A percentile compares a stretch with the other conserved stretches of the same genome.
Evolutionary conservation across 2,329 filamentous ascomycete genomes (phyloP).

Genomic region (Tricladium varicosporioides): DNA sequence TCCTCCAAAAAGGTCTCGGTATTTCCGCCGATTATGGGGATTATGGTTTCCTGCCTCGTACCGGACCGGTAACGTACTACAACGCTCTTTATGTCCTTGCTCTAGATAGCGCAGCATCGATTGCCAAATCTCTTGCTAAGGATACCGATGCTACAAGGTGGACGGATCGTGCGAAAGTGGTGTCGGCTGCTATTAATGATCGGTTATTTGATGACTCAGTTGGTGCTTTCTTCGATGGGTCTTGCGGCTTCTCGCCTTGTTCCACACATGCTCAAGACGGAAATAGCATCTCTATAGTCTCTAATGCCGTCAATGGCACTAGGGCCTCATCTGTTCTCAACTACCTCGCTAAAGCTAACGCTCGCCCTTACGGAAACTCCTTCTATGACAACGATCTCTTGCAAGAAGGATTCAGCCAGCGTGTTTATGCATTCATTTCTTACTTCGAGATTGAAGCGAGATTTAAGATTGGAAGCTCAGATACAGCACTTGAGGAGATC

Average conservation of each 20-base stretch:
- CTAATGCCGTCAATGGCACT: constrained; percentile 34
- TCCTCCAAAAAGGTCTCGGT: constrained; percentile 42
- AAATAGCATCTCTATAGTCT: constrained; percentile 47
- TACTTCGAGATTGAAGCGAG: constrained; percentile 53
- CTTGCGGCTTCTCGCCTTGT: constrained; percentile 22
- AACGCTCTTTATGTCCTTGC: constrained; percentile 50
- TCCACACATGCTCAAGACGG: constrained; percentile 47
- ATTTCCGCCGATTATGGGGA: constrained; percentile 44
- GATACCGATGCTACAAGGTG: constrained; percentile 40
- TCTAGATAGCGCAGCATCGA: constrained; percentile 42
- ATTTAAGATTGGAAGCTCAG: constrained; percentile 38
- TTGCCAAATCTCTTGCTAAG: constrained; percentile 37
- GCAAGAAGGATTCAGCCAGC: constrained; percentile 38
- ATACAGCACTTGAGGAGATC: constrained; percentile 44
- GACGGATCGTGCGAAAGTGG: constrained; percentile 36
- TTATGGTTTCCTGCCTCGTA: constrained; percentile 49
- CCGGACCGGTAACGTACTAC: constrained; percentile 50
- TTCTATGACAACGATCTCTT: constrained; percentile 49
- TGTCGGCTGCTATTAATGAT: constrained; percentile 37
- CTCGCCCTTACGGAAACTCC: constrained; percentile 46
- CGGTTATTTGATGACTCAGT: constrained; percentile 40
- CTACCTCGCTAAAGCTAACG: constrained; percentile 39
- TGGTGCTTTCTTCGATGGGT: constrained; percentile 47
- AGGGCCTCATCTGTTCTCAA: constrained; percentile 37
- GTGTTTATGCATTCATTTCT: constrained; percentile 52